Evolutionary conservation across 2,329 filamentous ascomycete species (phyloP).

Genomic region (Helotiales sp.): DNA sequence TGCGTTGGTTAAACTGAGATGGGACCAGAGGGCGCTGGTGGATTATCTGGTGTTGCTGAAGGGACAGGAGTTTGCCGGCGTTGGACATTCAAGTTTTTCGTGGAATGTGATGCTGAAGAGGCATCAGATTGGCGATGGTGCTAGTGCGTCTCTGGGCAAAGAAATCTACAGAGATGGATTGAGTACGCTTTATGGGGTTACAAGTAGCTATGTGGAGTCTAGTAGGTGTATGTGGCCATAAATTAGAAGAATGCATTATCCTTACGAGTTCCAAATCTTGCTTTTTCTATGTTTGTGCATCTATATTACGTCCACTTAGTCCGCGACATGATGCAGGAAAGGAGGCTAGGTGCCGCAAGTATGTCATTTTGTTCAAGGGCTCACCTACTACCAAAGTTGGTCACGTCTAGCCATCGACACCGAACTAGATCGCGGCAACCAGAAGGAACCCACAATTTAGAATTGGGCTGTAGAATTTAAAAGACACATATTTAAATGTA

Average conservation of each 20-base stretch:
- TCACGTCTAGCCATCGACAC: too few relatives aligned
- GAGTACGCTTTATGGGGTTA: slow-evolving; percentile 35
- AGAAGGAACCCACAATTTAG: too few relatives aligned
- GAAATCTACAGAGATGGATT: slow-evolving; percentile 32
- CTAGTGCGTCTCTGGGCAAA: slow-evolving; percentile 17
- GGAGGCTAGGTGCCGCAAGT: too few relatives aligned
- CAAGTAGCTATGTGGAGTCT: slow-evolving; percentile 32
- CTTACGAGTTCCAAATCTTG: too few relatives aligned
- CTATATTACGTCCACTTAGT: too few relatives aligned
- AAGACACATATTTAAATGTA: too few relatives aligned
- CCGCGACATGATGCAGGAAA: too few relatives aligned
- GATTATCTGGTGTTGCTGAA: slow-evolving; percentile 56
- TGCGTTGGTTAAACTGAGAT: slow-evolving; percentile 45
- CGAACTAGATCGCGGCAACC: too few relatives aligned
- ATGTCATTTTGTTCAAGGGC: too few relatives aligned
- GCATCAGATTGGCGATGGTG: slow-evolving; percentile 27
- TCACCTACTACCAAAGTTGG: too few relatives aligned
- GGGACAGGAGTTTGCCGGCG: slow-evolving; percentile 50
- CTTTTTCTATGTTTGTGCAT: too few relatives aligned
- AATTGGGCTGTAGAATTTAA: too few relatives aligned
- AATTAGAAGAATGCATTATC: slow-evolving; percentile 35
- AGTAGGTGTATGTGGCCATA: slow-evolving; percentile 34
- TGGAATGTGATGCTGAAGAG: slow-evolving; percentile 51
- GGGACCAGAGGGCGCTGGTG: slow-evolving; percentile 55
- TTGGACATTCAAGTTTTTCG: slow-evolving; percentile 52